These are phyloP conservation scores for Salvia sclarea DNA, from an alignment of 305 asterid species.

Conservation along the genomic window DNA sequence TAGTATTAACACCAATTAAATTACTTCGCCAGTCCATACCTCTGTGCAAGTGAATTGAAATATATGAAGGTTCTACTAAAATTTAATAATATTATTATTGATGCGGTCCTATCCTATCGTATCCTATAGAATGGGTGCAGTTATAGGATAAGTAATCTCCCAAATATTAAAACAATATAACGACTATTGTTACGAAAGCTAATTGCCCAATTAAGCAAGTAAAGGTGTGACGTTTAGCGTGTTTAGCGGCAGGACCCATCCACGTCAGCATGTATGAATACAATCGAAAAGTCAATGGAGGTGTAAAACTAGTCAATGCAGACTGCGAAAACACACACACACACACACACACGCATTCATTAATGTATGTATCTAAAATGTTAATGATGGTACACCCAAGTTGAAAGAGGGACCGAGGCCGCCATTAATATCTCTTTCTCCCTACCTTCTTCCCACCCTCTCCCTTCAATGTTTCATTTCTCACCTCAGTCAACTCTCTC, in stretches of 20 bases:
- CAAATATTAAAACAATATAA: not conserved
- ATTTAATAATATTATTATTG: too few species aligned
- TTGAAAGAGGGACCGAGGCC: conserved; percentile 34
- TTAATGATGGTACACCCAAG: not conserved
- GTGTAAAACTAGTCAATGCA: conserved; percentile 32
- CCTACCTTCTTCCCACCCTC: conserved; percentile 27
- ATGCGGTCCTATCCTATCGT: not conserved
- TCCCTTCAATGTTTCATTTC: conserved; percentile 2
- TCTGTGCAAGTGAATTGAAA: not conserved
- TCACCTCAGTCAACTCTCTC: conserved; percentile 22
- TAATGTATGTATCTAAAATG: not conserved
- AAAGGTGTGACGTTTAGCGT: not conserved
- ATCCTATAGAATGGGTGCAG: too few species aligned
- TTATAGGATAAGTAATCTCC: too few species aligned
- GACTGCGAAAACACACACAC: conserved; percentile 29
- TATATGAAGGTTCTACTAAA: not conserved
- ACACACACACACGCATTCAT: not conserved
- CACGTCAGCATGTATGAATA: not conserved
- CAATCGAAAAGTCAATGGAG: conserved; percentile 8
- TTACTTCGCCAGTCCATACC: too few species aligned
- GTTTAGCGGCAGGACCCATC: not conserved
- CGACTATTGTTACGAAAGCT: not conserved
- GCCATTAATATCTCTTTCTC: conserved; percentile 43
- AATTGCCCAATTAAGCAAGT: not conserved
- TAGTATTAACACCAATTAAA: too few species aligned